Base-by-base conservation (phyloP, 2,329 filamentous ascomycete genomes). In the Calonectria ilicicola region DNA sequence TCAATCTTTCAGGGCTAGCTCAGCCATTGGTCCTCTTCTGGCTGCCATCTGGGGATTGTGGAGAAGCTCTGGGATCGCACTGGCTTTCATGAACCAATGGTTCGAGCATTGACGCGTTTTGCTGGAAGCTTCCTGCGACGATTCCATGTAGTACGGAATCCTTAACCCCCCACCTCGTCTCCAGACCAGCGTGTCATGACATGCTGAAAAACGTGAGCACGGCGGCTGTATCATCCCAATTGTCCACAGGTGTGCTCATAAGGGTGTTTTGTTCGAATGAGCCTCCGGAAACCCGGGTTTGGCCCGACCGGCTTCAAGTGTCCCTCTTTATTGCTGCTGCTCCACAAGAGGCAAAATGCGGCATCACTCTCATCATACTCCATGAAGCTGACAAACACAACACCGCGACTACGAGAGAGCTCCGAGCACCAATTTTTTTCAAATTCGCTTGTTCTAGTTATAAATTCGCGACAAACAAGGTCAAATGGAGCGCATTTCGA, bases 151-250 rank as follows among this genome's bases (percentile, higher is more conserved):
- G 44, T 14, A 47, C 26, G 27, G 53, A 60, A 53, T 56, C 53
- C 9, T 14, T 4, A 35, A 6, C 51, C 66, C 65, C 69, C 73
- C 66, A 63, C 67, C 42, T 56, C 21, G 8, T 47, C 8, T 49
- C 26, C 49, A 19, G 49, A 42, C 40, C 40, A 29, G 53, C 70
- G 69, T 75, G 71, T 69, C 73, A 69, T 75, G 73, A 71, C 64
- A 68, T 27, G 65, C 60, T 46, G 60, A 60, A 49, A 53, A 19
- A 27, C 35, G 49, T 42, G 40, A 15, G 26, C 21, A 40, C 44
- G 26, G 21, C 44, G 32, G 40, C 58, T 56, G 19, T 17, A 69
- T 62, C 29, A 51, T 49, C 72, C 46, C 63, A 69, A 74, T 72
- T 67, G 67, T 70, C 46, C 51, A 53, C 51, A 17, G 44, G 66